Evolutionary conservation across 225 moss, liverwort and hornwort species (phyloP).

Genomic region (Bryum argenteum): DNA sequence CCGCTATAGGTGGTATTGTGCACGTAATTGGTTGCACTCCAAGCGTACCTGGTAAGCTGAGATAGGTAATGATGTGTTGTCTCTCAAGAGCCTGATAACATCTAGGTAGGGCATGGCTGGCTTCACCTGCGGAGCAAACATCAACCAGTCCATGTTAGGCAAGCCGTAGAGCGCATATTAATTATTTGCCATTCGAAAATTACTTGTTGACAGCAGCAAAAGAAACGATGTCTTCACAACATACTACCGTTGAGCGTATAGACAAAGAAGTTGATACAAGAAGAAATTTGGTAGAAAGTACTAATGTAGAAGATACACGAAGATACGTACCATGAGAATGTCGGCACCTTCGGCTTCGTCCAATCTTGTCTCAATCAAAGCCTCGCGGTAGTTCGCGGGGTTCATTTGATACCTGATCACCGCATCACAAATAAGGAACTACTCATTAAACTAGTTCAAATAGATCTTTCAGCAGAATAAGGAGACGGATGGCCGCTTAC

Average conservation of each 20-base stretch:
- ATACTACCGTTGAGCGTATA: not conserved
- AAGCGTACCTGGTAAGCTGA: slow-evolving; percentile 85
- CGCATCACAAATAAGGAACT: slow-evolving; percentile 28
- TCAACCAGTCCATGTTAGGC: not conserved
- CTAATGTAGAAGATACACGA: not conserved
- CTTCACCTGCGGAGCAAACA: slow-evolving; percentile 60
- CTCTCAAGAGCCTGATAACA: slow-evolving; percentile 86
- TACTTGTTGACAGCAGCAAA: not conserved
- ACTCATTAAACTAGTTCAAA: not conserved
- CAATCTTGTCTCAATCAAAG: slow-evolving; percentile 83
- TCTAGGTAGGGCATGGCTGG: slow-evolving; percentile 98
- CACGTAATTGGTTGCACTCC: not conserved
- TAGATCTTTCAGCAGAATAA: not conserved
- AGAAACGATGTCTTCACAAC: not conserved
- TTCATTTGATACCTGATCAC: slow-evolving; percentile 94
- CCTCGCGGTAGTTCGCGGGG: slow-evolving; percentile 96
- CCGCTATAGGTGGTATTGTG: too few relatives aligned
- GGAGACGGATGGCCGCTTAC: slow-evolving; percentile 46
- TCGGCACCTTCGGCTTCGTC: slow-evolving; percentile 97
- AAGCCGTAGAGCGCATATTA: not conserved
- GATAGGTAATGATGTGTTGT: slow-evolving; percentile 84
- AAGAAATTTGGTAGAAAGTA: not conserved
- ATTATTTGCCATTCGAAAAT: not conserved
- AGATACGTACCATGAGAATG: slow-evolving; percentile 78
- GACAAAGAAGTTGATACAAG: not conserved